Evolutionary conservation across 2,329 filamentous ascomycete species (phyloP).

Genomic region (Exophiala dermatitidis): DNA sequence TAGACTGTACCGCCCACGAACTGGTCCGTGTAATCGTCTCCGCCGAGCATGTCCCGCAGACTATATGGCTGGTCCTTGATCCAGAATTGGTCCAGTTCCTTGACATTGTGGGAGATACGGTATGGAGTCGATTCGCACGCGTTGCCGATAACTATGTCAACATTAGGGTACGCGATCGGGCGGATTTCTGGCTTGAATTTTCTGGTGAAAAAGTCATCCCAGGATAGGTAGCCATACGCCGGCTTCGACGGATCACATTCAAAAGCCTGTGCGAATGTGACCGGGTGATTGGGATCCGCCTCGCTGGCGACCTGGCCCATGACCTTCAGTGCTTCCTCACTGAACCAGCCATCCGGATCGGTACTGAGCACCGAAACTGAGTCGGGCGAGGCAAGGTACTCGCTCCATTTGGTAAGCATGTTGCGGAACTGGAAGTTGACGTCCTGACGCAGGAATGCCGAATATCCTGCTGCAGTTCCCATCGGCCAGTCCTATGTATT

Average conservation of each 20-base stretch:
- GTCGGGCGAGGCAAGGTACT: slow-evolving; percentile 39
- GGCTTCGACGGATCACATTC: slow-evolving; percentile 26
- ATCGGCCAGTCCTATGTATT: slow-evolving; percentile 45
- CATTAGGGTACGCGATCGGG: slow-evolving; percentile 51
- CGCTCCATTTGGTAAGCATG: slow-evolving; percentile 45
- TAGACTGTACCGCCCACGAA: slow-evolving; percentile 62
- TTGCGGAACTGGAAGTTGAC: slow-evolving; percentile 48
- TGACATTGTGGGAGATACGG: slow-evolving; percentile 45
- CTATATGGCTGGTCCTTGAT: slow-evolving; percentile 64
- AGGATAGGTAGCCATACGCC: slow-evolving; percentile 56
- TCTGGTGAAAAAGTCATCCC: slow-evolving; percentile 65
- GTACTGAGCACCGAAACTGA: slow-evolving; percentile 44
- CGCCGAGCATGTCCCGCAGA: slow-evolving; percentile 55
- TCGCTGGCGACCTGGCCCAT: slow-evolving; percentile 27
- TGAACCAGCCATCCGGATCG: slow-evolving; percentile 36
- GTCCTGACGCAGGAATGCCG: slow-evolving; percentile 46
- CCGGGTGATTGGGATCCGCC: slow-evolving; percentile 23
- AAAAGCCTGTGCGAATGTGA: slow-evolving; percentile 29
- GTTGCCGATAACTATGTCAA: slow-evolving; percentile 52
- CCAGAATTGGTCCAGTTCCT: slow-evolving; percentile 57
- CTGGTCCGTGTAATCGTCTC: slow-evolving; percentile 46
- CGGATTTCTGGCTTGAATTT: slow-evolving; percentile 48
- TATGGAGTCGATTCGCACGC: slow-evolving; percentile 58
- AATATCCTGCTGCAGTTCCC: slow-evolving; percentile 48
- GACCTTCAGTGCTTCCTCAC: slow-evolving; percentile 33